phyloP scores from a whole-genome alignment of 345 rosid species.

The Eucalyptus pauciflora region DNA sequence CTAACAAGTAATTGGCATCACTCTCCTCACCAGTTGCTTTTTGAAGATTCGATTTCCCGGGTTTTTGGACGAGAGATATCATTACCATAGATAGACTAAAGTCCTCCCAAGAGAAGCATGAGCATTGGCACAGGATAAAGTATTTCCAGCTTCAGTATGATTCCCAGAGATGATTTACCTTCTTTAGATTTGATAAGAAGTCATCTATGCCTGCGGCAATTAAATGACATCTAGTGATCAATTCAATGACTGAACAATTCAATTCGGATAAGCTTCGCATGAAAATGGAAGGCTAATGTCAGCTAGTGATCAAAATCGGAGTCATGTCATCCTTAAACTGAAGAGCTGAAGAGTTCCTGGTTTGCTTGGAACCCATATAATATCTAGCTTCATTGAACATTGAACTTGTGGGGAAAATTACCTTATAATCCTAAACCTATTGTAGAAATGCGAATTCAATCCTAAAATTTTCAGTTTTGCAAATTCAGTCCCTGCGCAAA shows the following conservation, averaged over 20 bases:
- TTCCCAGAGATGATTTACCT: too few relatives aligned
- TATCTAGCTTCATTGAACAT: too few relatives aligned
- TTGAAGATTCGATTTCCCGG: background rate
- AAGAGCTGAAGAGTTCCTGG: too few relatives aligned
- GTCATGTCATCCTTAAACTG: too few relatives aligned
- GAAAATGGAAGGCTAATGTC: background rate
- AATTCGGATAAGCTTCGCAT: background rate
- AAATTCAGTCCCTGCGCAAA: accelerated
- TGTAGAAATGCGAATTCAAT: accelerated
- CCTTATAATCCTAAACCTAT: too few relatives aligned
- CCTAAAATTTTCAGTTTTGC: too few relatives aligned
- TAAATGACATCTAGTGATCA: background rate
- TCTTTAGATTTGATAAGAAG: background rate
- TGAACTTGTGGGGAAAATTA: too few relatives aligned
- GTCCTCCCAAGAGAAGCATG: too few relatives aligned
- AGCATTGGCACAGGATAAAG: too few relatives aligned
- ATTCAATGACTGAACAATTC: background rate
- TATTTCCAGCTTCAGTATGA: too few relatives aligned
- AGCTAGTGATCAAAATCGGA: too few relatives aligned
- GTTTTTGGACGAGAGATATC: background rate
- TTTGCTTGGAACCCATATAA: too few relatives aligned
- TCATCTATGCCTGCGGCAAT: background rate
- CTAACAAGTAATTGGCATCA: background rate
- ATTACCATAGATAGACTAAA: background rate
- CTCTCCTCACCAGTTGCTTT: background rate